Conservation (phyloP, 495 filamentous ascomycete species). For the Zalerion maritima region DNA sequence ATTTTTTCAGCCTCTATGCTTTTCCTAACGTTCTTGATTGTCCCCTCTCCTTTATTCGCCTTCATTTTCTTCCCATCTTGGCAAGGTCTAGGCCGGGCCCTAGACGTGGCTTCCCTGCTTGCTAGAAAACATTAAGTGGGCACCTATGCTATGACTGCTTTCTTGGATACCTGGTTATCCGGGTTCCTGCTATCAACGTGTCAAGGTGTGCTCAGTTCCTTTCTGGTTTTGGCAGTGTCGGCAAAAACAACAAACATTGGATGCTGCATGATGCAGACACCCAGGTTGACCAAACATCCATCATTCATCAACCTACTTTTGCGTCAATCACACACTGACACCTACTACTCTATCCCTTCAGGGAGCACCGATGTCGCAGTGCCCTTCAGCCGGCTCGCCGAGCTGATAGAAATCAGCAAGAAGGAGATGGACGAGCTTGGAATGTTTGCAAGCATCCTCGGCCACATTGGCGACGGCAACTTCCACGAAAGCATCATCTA, state of each 20-base stretch:
- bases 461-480: slow-evolving; percentile 58
- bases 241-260: no score
- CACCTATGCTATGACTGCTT: no score
- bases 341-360: slow-evolving; percentile 4
- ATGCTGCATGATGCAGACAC: no score
- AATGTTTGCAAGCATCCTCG: slow-evolving; percentile 72
- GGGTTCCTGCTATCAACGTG: no score
- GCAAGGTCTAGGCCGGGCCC: no score
- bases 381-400: slow-evolving; percentile 69
- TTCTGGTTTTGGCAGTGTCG: no score
- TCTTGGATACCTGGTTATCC: no score
- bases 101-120: no score
- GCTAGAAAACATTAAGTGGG: no score
- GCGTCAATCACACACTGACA: slow-evolving; percentile 5
- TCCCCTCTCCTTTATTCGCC: not conserved
- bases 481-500: slow-evolving; percentile 88
- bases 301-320: no score
- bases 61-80: slow-evolving; percentile 1
- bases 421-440: slow-evolving; percentile 76
- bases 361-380: slow-evolving; percentile 80
- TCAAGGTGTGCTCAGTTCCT: no score
- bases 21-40: not conserved
- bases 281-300: no score
- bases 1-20: slow-evolving; percentile 1
- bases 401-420: slow-evolving; percentile 83